Base-by-base conservation (phyloP, 2,329 filamentous ascomycete species). In the Curvularia verruculosa region DNA sequence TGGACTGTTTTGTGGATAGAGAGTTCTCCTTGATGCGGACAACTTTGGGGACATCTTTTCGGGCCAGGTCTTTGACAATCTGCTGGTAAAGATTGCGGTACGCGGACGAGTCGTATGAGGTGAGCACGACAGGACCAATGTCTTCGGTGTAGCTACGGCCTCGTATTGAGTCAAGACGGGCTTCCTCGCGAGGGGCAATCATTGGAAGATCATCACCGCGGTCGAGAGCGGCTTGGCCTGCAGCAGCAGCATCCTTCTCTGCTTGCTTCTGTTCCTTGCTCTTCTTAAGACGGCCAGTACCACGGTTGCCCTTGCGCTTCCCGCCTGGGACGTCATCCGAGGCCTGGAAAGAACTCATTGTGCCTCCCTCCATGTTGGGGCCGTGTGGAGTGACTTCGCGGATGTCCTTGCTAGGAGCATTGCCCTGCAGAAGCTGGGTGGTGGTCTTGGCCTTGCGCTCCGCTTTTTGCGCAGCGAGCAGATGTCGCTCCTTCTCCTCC, bases 31-130 rank as follows among this genome's bases (percentile, higher is more conserved):
- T 96, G 74, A 97, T 84, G 65, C 95, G 91, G 75, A 87, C 92
- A 0, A 96, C 91, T 80, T 97, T 98, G 70, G 90, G 91, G 59
- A 97, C 90, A 75, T 96, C 92, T 75, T 96, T 96, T 59, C 92
- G 88, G 2, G 94, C 91, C 68, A 99, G 87, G 71, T 99, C 95
- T 63, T 94, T 90, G 89, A 92, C 96, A 64, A 98, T 98, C 76
- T 97, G 92, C 70, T 96, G 93, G 76, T 97, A 97, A 56, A 99
- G 94, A 76, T 96, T 93, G 71, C 96, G 92, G 80, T 96, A 99
- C 18, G 91, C 92, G 75, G 96, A 96, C 49, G 92, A 95, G 65
- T 91, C 88, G 77, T 91, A 95, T 58, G 86, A 84, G 58, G 72
- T 75, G 21, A 74, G 50, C 23, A 74, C 72, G 3, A 67, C 70